Base-by-base conservation (phyloP, 306 rosid species). In the Mimosa pudica region DNA sequence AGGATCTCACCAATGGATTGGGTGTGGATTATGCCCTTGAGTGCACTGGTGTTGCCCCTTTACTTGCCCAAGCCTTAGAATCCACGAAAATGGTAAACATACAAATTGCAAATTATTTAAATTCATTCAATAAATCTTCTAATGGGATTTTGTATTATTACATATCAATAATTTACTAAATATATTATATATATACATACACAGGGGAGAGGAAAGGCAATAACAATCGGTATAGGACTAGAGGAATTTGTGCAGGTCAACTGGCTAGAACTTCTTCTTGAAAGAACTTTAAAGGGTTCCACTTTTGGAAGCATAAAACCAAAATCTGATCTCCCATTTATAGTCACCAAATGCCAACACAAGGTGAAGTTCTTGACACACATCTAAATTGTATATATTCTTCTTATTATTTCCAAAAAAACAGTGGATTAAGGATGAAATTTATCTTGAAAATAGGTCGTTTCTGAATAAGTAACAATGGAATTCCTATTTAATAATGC, bases 21-120 rank as follows among this genome's bases (percentile, higher is more conserved):
- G 92, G 91, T 67, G 95, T 87, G 32, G 92, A 90, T 77, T 89
- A 87, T 46, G 85, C 85, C 74, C 66, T 86, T 61, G 89, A 90
- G 67, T 85, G 92, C 84, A 83, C 87, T 14, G 89, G 89, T 14
- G 55, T 81, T 17, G 10, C 82, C 7, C 64, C 82, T 70, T 69
- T 86, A 33, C 47, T 82, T 42, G 83, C 76, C 57, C 61, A 88
- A 78, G 77, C 89, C 7, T 24, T 90, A 13, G 86, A 79, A 73
- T 85, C 90, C 82, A 85, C 90, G 12, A 86, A 88, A 82, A 0
- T 71, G 78, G 94, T 88, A 35, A 84, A 62, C 60, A 77, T 48
- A 73, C 67, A 70, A 16, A 11, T 35, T 41, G 14, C 52, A 66
- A 65, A 75, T 2, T 0, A 51, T 0, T 10, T 12, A 7, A 47